phyloP scores from a whole-genome alignment of 2,329 filamentous ascomycete genomes.

The Aureobasidium sp. region DNA sequence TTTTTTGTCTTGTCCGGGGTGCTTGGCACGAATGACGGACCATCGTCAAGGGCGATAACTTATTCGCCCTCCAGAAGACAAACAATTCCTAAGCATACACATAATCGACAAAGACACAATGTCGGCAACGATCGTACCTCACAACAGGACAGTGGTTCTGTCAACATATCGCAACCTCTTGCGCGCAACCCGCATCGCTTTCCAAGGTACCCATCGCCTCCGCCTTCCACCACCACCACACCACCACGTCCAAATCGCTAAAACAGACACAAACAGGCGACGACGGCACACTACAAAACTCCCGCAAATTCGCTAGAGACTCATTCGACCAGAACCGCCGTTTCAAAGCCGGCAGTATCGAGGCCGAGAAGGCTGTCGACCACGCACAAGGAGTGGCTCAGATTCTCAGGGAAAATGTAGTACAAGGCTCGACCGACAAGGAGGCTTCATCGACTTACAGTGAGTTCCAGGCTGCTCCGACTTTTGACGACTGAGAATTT shows the following conservation, averaged over 20 bases:
- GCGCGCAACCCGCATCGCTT: conserved; percentile 73
- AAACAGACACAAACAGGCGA: conserved; percentile 50
- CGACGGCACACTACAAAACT: conserved; percentile 55
- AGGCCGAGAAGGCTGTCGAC: conserved; percentile 55
- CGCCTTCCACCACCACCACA: not conserved
- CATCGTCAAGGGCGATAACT: not conserved
- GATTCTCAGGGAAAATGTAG: conserved; percentile 74
- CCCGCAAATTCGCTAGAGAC: conserved; percentile 61
- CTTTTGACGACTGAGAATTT: not conserved
- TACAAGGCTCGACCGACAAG: conserved; percentile 54
- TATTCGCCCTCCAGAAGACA: not conserved
- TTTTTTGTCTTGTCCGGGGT: not conserved
- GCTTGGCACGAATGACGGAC: not conserved
- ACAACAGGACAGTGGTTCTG: conserved; percentile 49
- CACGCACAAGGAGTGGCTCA: conserved; percentile 76
- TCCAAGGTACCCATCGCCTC: conserved; percentile 53
- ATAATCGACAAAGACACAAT: not conserved
- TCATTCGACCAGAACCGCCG: conserved; percentile 62
- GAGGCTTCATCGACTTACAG: conserved; percentile 10
- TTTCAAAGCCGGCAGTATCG: conserved; percentile 49
- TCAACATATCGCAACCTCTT: conserved; percentile 73
- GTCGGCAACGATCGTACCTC: not conserved
- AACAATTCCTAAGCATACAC: not conserved
- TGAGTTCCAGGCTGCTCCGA: conserved; percentile 7
- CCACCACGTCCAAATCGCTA: not conserved